These are phyloP conservation scores for Zostera marina DNA, from an alignment of 116 monocot species.

Conservation along the genomic window DNA sequence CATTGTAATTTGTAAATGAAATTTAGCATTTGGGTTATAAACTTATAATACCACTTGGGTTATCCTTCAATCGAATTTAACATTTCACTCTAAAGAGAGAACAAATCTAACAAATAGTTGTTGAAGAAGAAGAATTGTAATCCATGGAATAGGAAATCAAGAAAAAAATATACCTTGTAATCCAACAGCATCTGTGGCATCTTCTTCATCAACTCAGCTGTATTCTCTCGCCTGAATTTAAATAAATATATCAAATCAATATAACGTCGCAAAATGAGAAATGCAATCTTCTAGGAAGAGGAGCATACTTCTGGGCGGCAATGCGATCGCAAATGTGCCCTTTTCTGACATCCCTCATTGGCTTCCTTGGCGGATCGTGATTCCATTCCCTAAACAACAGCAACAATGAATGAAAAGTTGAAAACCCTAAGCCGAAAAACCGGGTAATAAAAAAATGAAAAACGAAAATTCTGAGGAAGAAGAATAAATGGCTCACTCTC, in stretches of 20 bases:
- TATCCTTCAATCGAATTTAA: no score
- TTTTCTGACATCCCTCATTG: conserved; percentile 76
- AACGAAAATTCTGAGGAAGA: background rate
- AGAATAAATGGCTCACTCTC: conserved; percentile 32
- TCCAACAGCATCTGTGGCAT: conserved; percentile 96
- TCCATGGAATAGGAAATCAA: background rate
- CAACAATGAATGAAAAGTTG: background rate
- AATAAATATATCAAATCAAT: background rate
- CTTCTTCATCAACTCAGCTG: conserved; percentile 97
- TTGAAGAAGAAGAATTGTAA: background rate
- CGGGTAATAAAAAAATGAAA: background rate
- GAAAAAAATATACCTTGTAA: conserved; percentile 51
- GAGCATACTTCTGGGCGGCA: conserved; percentile 70
- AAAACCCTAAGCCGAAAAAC: conserved; percentile 4
- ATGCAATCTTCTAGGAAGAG: background rate
- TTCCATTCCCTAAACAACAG: conserved; percentile 62
- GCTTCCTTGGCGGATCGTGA: conserved; percentile 80
- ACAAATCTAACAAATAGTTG: background rate
- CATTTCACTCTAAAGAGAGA: background rate
- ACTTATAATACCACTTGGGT: no score
- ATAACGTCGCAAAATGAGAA: conserved; percentile 4
- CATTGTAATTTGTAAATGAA: no score
- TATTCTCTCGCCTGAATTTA: conserved; percentile 59
- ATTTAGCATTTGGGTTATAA: no score
- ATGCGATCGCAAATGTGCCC: conserved; percentile 95